Percentiles rank a stretch among this genome's conserved stretches.
phyloP scores from a whole-genome alignment of 495 filamentous ascomycete species.

The Neurospora sp. region DNA sequence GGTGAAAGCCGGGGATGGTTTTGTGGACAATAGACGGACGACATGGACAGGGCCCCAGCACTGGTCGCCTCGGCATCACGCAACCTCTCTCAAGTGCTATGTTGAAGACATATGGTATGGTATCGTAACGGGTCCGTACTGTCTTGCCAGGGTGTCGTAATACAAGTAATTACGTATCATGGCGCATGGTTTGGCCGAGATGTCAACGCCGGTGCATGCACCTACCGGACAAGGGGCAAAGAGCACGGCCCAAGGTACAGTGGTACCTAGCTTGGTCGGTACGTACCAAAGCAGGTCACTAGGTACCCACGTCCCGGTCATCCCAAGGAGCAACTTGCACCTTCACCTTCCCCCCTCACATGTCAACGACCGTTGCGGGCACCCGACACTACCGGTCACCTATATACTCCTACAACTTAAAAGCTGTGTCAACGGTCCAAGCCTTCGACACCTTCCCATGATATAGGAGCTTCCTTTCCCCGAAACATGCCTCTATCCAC shows the following conservation, averaged over 20 bases:
- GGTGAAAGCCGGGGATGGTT: neutral
- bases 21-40: neutral
- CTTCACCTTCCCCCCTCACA: neutral
- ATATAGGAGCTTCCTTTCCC: neutral
- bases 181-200: neutral
- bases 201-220: neutral
- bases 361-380: neutral
- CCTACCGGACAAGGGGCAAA: neutral
- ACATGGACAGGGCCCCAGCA: neutral
- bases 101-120: neutral
- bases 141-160: neutral
- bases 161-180: neutral
- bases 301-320: neutral
- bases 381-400: neutral
- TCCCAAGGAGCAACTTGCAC: neutral
- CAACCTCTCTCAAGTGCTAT: neutral
- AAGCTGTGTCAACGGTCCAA: neutral
- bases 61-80: neutral
- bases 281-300: neutral
- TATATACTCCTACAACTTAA: neutral
- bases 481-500: neutral
- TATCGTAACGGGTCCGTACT: neutral
- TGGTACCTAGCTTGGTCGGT: neutral
- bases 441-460: neutral
- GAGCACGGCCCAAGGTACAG: neutral